These are phyloP conservation scores for Pholiota molesta DNA, from an alignment of 768 basidiomycete species.

Conservation along the genomic window DNA sequence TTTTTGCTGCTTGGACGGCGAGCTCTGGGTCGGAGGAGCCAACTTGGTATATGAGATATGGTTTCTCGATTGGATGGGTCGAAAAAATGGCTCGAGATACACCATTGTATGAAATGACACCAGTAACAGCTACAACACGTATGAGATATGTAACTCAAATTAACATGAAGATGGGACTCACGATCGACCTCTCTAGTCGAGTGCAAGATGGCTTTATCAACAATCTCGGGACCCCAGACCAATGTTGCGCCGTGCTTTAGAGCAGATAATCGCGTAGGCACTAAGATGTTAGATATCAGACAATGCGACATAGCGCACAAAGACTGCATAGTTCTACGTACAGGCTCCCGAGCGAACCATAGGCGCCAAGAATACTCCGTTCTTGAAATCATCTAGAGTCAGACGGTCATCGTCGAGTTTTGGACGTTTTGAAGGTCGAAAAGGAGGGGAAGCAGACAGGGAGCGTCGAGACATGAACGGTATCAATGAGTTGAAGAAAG, in stretches of 20 bases:
- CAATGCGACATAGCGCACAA: not conserved
- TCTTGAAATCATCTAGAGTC: constrained; percentile 75
- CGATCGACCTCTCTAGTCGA: constrained; percentile 84
- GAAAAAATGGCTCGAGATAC: constrained; percentile 86
- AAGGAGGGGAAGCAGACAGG: constrained; percentile 49
- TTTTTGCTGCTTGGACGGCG: constrained; percentile 90
- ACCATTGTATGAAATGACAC: constrained; percentile 86
- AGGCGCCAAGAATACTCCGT: constrained; percentile 94
- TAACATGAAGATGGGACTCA: constrained; percentile 40
- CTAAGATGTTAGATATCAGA: constrained; percentile 38
- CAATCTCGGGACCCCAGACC: constrained; percentile 96
- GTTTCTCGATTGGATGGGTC: constrained; percentile 93
- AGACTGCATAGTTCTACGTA: constrained; percentile 39
- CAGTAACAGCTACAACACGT: constrained; percentile 65
- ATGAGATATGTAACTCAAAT: not conserved
- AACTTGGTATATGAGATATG: constrained; percentile 94
- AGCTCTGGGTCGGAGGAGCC: constrained; percentile 88
- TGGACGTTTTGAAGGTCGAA: constrained; percentile 55
- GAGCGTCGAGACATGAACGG: constrained; percentile 56
- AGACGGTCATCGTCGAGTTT: constrained; percentile 53
- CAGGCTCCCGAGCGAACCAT: constrained; percentile 96
- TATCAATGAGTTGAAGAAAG: not conserved
- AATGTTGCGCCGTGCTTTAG: constrained; percentile 92
- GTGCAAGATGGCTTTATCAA: constrained; percentile 95
- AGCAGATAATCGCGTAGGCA: constrained; percentile 83